Base-by-base conservation (phyloP, 371 early-diverging fungal species). In the Syncephalastrum sp. region DNA sequence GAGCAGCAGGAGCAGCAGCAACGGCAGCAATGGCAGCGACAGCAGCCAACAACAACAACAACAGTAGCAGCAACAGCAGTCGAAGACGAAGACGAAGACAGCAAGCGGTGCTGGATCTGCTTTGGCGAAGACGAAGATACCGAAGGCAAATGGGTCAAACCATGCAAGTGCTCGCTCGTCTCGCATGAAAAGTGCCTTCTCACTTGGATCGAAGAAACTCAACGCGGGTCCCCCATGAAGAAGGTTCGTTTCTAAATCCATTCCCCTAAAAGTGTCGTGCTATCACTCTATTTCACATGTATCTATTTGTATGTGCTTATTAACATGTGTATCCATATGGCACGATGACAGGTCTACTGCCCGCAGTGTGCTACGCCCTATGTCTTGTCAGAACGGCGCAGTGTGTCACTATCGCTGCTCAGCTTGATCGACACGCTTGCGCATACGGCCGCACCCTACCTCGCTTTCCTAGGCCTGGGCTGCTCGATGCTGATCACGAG, bases 281-380 rank as follows among this genome's bases (percentile, higher is more conserved):
- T 0, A 33, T 10, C 38, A 21, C 10, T 12, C 38, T 33, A 3
- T 33, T 3, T 5, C 38, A 33, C 12, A 33, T 5, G 25, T 41
- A 17, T 14, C 5, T 16, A 14, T 42, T 41, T 21, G 42, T n/a
- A 15, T 15, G 29, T 5, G 2, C 21, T 2, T 21, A 21, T 21
- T 2, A 1, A 2, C 2, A 21, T 2, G 21, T 21, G 21, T 21
- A 21, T 21, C 21, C 2, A 2, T 21, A 21, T 21, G 0, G 21
- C 21, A 21, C 14, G 7, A 42, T 12, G 3, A 42, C 73, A 87
- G 84, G 86, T 87, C 0, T 73, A 75, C 15, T 91, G 91, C 52
- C 90, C 91, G n/a, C 90, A 90, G 53, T 91, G 91, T 65, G 83
- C 79, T 42, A 68, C 83, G 12, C 69, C 81, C 4, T 91, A 91